These are phyloP conservation scores for Monosporascus sp. DNA, from an alignment of 2,329 filamentous ascomycete genomes.

Conservation along the genomic window DNA sequence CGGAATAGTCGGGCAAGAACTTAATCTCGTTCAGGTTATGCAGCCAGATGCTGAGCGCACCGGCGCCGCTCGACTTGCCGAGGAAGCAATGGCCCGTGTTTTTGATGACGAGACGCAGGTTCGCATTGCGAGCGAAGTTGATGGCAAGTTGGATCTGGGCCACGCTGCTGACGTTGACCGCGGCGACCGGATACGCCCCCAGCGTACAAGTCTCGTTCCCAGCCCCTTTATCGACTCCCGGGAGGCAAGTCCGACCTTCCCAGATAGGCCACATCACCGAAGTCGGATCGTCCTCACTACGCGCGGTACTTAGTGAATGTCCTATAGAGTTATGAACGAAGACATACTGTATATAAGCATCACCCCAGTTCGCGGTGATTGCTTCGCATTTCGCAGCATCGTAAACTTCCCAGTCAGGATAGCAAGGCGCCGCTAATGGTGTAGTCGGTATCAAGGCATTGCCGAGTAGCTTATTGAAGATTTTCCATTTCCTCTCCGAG, in stretches of 20 bases:
- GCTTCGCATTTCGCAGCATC: neutral
- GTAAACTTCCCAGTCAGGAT: neutral
- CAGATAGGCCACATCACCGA: neutral
- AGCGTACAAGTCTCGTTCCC: neutral
- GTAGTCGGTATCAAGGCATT: neutral
- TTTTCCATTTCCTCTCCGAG: neutral
- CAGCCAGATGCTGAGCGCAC: slow-evolving; percentile 26
- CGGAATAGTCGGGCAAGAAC: slow-evolving; percentile 14
- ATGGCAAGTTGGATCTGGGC: slow-evolving; percentile 4
- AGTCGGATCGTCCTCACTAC: neutral
- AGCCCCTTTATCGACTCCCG: neutral
- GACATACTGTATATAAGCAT: neutral
- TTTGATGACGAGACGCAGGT: slow-evolving; percentile 13
- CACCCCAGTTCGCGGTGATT: neutral
- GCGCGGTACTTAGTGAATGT: neutral
- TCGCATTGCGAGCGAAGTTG: slow-evolving; percentile 10
- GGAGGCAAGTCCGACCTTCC: neutral
- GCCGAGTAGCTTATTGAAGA: neutral
- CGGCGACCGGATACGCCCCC: neutral
- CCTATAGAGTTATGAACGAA: neutral
- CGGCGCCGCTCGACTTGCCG: slow-evolving; percentile 23
- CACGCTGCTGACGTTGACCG: slow-evolving; percentile 2
- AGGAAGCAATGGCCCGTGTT: slow-evolving; percentile 26
- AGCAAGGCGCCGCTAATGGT: neutral
- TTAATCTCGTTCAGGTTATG: slow-evolving; percentile 24